These are phyloP conservation scores for Spirogloea muscicola DNA, from an alignment of 139 green algal species.

Conservation along the genomic window DNA sequence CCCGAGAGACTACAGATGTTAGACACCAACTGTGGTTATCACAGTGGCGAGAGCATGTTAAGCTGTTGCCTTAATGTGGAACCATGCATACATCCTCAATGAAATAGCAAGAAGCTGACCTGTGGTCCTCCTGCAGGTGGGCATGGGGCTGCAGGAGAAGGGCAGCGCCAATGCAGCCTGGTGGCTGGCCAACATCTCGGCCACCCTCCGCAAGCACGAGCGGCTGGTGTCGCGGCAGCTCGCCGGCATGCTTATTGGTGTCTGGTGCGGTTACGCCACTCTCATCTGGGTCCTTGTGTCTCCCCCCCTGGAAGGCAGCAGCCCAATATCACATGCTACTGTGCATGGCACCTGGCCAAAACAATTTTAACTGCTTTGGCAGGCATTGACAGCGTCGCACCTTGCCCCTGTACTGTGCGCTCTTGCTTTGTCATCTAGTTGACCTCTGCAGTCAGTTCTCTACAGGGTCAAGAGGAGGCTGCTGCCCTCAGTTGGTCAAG, in stretches of 20 bases:
- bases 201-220: constrained; percentile 1
- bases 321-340: no score
- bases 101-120: not conserved
- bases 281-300: no score
- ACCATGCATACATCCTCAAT: not conserved
- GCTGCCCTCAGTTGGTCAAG: constrained; percentile 57
- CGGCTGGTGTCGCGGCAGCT: constrained; percentile 21
- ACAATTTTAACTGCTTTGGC: no score
- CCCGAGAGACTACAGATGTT: not conserved
- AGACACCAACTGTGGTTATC: not conserved
- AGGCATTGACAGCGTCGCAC: no score
- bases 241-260: constrained; percentile 37
- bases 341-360: no score
- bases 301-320: no score
- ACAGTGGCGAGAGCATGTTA: not conserved
- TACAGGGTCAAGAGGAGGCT: constrained; percentile 8
- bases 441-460: no score
- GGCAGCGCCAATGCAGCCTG: not conserved
- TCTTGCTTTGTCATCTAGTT: no score
- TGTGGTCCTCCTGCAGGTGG: constrained; percentile 22
- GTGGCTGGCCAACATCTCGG: constrained; percentile 21
- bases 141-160: constrained; percentile 42
- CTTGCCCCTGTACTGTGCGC: no score
- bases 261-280: constrained; percentile 21
- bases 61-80: not conserved